Conservation (phyloP, 228 moss, liverwort and hornwort genomes). For the Sphagnum magellanicum region DNA sequence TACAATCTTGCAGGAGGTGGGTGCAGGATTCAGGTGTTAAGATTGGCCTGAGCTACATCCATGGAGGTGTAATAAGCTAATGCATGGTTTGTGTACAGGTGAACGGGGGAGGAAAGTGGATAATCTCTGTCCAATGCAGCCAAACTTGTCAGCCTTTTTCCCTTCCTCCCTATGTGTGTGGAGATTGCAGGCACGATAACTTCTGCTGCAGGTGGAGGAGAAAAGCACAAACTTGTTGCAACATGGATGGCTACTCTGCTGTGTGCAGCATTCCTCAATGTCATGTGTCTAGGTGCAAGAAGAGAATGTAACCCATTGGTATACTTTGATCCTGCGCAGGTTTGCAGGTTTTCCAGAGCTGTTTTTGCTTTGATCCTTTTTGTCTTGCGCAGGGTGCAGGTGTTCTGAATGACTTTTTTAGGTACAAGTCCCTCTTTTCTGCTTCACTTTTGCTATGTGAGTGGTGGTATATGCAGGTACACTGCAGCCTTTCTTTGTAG, state of each 20-base stretch:
- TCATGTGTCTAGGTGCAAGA: too few relatives aligned
- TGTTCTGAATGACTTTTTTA: too few relatives aligned
- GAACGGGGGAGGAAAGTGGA: slow-evolving; percentile 18
- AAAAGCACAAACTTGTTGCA: background rate
- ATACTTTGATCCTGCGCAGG: background rate
- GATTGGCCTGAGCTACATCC: slow-evolving; percentile 10
- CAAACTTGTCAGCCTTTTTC: slow-evolving; percentile 21
- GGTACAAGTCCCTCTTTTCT: too few relatives aligned
- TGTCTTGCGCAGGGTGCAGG: too few relatives aligned
- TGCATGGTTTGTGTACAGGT: slow-evolving; percentile 39
- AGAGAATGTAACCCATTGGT: too few relatives aligned
- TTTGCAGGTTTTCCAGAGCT: too few relatives aligned
- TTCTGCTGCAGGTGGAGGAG: slow-evolving; percentile 27
- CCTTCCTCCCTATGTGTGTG: slow-evolving; percentile 4
- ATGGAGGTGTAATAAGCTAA: slow-evolving; percentile 19
- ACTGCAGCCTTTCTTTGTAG: too few relatives aligned
- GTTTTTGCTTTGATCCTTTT: too few relatives aligned
- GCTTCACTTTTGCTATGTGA: too few relatives aligned
- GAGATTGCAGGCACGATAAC: slow-evolving; percentile 20
- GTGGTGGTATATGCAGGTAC: too few relatives aligned
- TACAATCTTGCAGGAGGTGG: slow-evolving; percentile 11
- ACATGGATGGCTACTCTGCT: too few relatives aligned
- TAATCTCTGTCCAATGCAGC: slow-evolving; percentile 9
- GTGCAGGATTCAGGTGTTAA: slow-evolving; percentile 32
- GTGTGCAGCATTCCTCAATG: too few relatives aligned